phyloP scores from a whole-genome alignment of 805 yeast species.

The Kodamaea hsintzibuensis region DNA sequence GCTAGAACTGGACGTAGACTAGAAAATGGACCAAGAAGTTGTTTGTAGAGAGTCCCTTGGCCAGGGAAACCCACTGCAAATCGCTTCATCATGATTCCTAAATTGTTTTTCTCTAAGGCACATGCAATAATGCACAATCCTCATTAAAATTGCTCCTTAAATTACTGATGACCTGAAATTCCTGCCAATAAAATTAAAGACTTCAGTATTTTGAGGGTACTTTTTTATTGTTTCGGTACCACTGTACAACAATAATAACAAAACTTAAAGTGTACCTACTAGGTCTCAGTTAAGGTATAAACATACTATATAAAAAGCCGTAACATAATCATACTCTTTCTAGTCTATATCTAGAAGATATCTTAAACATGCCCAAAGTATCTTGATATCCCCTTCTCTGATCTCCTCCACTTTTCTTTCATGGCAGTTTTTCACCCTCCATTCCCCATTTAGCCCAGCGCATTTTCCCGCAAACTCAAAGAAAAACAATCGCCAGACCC shows the following conservation, averaged over 20 bases:
- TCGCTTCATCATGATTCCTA: neutral
- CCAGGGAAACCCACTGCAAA: conserved; percentile 37
- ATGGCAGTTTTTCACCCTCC: neutral
- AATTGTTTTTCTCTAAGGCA: conserved; percentile 4
- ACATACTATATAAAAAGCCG: too few relatives aligned
- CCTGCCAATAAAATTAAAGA: too few relatives aligned
- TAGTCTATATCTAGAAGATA: too few relatives aligned
- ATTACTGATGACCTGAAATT: neutral
- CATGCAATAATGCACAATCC: neutral
- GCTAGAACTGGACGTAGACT: conserved; percentile 3
- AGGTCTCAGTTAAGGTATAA: too few relatives aligned
- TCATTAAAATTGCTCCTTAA: neutral
- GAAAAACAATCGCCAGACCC: conserved; percentile 4
- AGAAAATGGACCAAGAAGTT: neutral
- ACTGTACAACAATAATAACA: too few relatives aligned
- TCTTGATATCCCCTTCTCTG: too few relatives aligned
- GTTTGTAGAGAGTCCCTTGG: conserved; percentile 26
- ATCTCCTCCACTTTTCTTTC: neutral
- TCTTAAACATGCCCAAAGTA: too few relatives aligned
- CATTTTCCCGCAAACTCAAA: neutral
- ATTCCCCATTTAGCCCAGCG: too few relatives aligned
- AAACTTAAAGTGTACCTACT: too few relatives aligned
- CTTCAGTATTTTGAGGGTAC: too few relatives aligned
- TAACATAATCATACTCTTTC: too few relatives aligned
- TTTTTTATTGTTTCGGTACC: too few relatives aligned